Base-by-base conservation (phyloP, 192 early-diverging fungal species). In the Dissophora ornata region DNA sequence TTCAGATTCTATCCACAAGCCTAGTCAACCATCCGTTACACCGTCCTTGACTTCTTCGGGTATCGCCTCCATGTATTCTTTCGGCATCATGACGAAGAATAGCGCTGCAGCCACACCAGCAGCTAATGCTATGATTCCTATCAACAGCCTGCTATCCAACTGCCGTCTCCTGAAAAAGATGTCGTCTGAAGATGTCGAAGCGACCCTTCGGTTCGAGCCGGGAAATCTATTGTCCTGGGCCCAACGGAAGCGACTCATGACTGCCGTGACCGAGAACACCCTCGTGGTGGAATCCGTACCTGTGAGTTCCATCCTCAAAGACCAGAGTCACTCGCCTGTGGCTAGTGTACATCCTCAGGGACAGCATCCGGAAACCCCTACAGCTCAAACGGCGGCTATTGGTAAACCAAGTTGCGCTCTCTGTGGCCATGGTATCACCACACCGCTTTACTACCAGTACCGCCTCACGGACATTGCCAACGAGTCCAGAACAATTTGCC, bases 91-190 rank as follows among this genome's bases (percentile, higher is more conserved):
- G 51, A 36, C 15, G 42, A 80, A 80, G 30, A 61, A 40, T 0
- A 0, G 58, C 2, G 15, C 67, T 8, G 9, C 57, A 2, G 16
- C 50, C 13, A 15, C 47, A 10, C 63, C 62, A 25, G 50, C 69
- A 0, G 19, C 68, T 12, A 80, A 66, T 58, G 51, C 62, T 7
- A 33, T 66, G 22, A 62, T 71, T 8, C 73, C 73, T 7, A 67
- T 77, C 51, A 77, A 30, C 41, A 77, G 24, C 15, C 53, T 77
- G 9, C 38, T 77, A 1, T 71, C 79, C 6, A 71, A 73, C 41
- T 71, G 69, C 47, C 56, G 59, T 28, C 65, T 80, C 13, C 42
- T 80, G 28, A 80, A 80, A 64, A 70, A 71, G 41, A 71, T 80
- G 51, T 67, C 68, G 5, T 28, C 69, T 9, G 79, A 80, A 59